These are phyloP conservation scores for Lycium barbarum DNA, from an alignment of 257 asterid genomes.

Conservation along the genomic window DNA sequence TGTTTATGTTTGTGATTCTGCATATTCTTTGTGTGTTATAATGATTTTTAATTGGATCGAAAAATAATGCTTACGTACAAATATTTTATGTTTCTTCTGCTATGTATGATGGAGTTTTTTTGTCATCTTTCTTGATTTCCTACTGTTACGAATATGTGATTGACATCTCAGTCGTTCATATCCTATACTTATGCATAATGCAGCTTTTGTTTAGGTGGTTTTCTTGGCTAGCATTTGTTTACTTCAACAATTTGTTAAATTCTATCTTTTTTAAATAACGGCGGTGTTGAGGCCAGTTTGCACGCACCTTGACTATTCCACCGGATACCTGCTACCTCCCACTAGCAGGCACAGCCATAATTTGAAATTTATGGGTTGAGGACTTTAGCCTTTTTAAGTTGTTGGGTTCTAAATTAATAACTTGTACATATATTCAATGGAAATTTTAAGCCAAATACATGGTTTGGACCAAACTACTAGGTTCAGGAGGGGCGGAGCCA, in stretches of 20 bases:
- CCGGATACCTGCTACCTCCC: background rate
- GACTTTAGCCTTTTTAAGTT: too few species aligned
- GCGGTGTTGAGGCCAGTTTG: background rate
- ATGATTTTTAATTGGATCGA: background rate
- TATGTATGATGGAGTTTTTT: background rate
- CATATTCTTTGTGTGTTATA: background rate
- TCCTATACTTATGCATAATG: background rate
- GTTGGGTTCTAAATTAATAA: too few species aligned
- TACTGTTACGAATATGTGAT: background rate
- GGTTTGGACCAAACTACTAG: too few species aligned
- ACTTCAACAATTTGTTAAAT: background rate
- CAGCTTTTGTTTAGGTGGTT: background rate
- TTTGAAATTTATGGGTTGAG: too few species aligned
- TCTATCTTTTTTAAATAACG: background rate
- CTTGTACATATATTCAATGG: too few species aligned
- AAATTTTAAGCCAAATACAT: too few species aligned
- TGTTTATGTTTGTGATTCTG: background rate
- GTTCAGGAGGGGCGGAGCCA: too few species aligned
- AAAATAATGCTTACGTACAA: background rate
- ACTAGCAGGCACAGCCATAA: background rate
- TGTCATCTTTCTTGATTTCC: slow-evolving; percentile 9
- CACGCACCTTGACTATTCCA: background rate
- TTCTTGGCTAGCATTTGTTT: background rate
- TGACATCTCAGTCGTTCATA: background rate
- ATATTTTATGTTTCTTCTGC: background rate